phyloP scores from a whole-genome alignment of 169 alveolate genomes.

The Plasmodium inui region DNA sequence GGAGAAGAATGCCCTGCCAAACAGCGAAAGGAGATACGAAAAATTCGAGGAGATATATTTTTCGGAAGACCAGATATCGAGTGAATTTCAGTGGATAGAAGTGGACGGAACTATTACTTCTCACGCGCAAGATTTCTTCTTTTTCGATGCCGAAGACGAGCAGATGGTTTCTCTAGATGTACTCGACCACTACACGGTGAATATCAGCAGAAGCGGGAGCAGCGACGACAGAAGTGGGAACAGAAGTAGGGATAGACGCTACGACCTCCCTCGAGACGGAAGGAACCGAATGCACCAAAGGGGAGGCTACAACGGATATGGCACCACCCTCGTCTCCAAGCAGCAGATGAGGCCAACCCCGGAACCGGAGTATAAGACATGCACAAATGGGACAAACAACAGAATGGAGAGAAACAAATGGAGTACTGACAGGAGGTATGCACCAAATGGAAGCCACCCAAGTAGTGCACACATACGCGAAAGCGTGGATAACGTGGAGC shows the following conservation, averaged over 20 bases:
- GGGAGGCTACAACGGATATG: not conserved
- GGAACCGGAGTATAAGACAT: not conserved
- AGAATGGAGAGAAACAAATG: not conserved
- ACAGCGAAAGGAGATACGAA: not conserved
- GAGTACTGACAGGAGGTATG: not conserved
- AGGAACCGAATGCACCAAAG: not conserved
- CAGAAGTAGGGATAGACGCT: not conserved
- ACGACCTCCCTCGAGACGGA: not conserved
- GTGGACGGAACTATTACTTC: constrained; percentile 29
- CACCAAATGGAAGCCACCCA: not conserved
- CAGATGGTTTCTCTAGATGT: constrained; percentile 21
- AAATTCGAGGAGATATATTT: constrained; percentile 27
- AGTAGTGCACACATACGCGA: not conserved
- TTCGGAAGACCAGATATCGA: constrained; percentile 11
- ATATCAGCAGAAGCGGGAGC: not conserved
- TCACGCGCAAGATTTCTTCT: constrained; percentile 17
- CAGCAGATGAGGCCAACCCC: not conserved
- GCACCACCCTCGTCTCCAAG: not conserved
- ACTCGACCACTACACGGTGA: not conserved
- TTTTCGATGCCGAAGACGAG: constrained; percentile 4
- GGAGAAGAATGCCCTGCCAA: not conserved
- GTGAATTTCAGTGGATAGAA: constrained; percentile 41
- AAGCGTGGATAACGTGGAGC: not conserved
- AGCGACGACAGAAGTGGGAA: not conserved
- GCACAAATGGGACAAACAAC: not conserved